Evolutionary conservation across 2,329 filamentous ascomycete species (phyloP), one percentile per base, ranked within the genome.

Genomic region (Paecilomyces formosus): DNA sequence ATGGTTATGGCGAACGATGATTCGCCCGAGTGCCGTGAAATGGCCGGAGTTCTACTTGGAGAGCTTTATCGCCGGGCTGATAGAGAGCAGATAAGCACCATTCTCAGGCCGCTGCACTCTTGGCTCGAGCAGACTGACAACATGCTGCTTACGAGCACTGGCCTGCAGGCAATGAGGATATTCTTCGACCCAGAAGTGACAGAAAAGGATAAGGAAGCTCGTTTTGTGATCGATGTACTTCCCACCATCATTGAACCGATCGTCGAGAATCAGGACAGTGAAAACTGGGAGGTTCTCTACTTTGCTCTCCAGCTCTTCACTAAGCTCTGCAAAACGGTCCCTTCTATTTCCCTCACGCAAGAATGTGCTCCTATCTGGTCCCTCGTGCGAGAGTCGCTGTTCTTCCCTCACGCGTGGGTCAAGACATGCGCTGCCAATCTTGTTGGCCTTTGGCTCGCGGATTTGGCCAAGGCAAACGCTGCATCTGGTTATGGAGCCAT

Each of bases 1-100:
- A 85, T 96, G 66, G 86, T 92, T 15, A 82, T 97, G 62, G 86
- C 89, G 60, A 96, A 97, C 66, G 94, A 99, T 61, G 89, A 95
- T 57, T 90, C 90, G 54, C 83, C 88, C 55, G 89, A 90, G 65
- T 99, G 94, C 73, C 86, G 90, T 30, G 84, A 92, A 61, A 87
- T 93, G 72, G 92, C 92, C 0, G 88, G 86, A 52, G 85, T 88
- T 58, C 78, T 99, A 52, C 78, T 97, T 58, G 91, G 89, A 68
- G 87, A 89, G 67, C 82, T 94, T 18, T 96, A 96, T 73, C 83
- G 85, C 58, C 86, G 87, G 66, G 87, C 92, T 1, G 88, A 93
- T 68, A 82, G 83, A 61, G 88, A 92, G 63, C 84, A 86, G 59
- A 79, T 85, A 39, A 83, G 86, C 62, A 87, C 83, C 53, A 92